Evolutionary conservation across 163 green algal genomes (phyloP).

Genomic region (Prototheca wickerhamii): DNA sequence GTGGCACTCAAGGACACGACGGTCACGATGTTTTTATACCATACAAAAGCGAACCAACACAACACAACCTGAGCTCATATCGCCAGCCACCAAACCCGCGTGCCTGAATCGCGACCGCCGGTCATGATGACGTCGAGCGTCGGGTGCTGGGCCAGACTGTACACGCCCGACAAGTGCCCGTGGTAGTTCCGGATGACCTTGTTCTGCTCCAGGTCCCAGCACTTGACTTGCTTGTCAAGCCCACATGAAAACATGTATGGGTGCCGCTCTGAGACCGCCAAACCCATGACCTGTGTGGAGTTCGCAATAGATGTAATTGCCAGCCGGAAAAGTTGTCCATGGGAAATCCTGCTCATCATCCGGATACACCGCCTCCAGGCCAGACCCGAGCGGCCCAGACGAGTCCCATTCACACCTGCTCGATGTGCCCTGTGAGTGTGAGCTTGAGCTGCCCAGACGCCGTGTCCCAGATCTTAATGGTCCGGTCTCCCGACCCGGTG

Average conservation of each 20-base stretch:
- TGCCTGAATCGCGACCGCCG: slow-evolving; percentile 78
- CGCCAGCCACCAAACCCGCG: slow-evolving; percentile 85
- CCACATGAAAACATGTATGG: slow-evolving; percentile 97
- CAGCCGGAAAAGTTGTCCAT: no score
- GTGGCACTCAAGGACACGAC: no score
- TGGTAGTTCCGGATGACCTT: slow-evolving; percentile 97
- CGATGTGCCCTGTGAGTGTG: slow-evolving; percentile 98
- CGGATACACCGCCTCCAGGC: no score
- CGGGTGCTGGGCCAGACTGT: slow-evolving; percentile 89
- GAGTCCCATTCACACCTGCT: slow-evolving; percentile 77
- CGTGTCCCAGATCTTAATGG: slow-evolving; percentile 97
- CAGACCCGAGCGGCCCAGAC: no score
- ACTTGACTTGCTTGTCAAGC: slow-evolving; percentile 98
- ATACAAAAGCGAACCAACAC: no score
- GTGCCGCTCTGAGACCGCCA: slow-evolving; percentile 74
- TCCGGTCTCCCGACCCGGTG: slow-evolving; percentile 86
- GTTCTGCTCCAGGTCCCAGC: slow-evolving; percentile 99
- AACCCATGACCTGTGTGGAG: slow-evolving; percentile 75
- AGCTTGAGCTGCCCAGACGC: slow-evolving; percentile 89
- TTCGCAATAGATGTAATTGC: no score
- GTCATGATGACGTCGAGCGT: slow-evolving; percentile 93
- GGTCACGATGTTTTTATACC: no score
- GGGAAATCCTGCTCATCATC: no score
- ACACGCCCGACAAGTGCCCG: slow-evolving; percentile 94
- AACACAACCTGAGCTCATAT: neutral